Base-by-base conservation (phyloP, 305 asterid species). In the Fraxinus paxiana region DNA sequence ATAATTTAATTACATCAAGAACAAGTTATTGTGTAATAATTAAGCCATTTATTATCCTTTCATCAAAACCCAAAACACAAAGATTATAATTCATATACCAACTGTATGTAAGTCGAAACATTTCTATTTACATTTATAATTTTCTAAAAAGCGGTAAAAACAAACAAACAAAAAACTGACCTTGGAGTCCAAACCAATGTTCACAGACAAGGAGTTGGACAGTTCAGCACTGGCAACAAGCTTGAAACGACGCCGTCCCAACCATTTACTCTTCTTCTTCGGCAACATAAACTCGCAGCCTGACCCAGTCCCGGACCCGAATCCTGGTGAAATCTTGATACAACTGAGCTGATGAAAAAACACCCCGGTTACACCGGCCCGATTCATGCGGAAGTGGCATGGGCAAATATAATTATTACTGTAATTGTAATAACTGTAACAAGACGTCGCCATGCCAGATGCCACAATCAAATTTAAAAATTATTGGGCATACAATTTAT, bases 121-220 rank as follows among this genome's bases (percentile, higher is more conserved):
- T 26, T 12, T 4, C 5, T 4, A 13, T 28, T 22, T 22, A 20
- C 71, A 61, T 61, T 24, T 61, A 61, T 61, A 61, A 61, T 61
- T 8, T 22, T 9, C 71, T 33, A 20, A 35, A 59, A 41, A 88
- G 67, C 10, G 20, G 18, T 48, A 54, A 54, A 26, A 4, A 74
- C 18, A 1, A 73, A 73, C 10, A 51, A 74, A 76, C 0, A 0
- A n/a, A 48, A 46, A 79, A 41, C 18, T 71, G 82, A 94, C 95
- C 92, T 90, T 90, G 83, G 93, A 92, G 88, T 94, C 98, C 85
- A 94, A 86, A 37, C 97, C 98, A 61, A 89, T 90, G 86, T 90
- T 88, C 43, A 88, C 87, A 77, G 95, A 89, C 83, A 92, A 86
- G 9, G 98, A 89, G 87, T 87, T 83, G 80, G 98, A 85, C 38